phyloP scores from a whole-genome alignment of 305 asterid genomes.

The Solanum chacoense region DNA sequence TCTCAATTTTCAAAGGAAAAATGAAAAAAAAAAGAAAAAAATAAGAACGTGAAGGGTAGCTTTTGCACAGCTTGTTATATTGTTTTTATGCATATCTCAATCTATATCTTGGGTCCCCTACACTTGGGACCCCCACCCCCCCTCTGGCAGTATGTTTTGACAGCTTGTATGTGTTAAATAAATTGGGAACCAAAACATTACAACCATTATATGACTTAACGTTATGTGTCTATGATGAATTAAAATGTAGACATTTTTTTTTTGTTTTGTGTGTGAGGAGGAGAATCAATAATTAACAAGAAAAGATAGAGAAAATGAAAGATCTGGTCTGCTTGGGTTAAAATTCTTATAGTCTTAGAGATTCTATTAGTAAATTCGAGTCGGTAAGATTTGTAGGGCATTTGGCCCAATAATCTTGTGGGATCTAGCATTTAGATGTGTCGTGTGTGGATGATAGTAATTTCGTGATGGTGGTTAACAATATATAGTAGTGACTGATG shows the following conservation, averaged over 20 bases:
- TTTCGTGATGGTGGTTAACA: background rate
- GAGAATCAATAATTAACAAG: background rate
- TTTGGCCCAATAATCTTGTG: background rate
- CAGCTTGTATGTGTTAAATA: conserved; percentile 2
- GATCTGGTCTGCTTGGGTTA: background rate
- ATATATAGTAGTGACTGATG: background rate
- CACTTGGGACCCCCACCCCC: conserved; percentile 3
- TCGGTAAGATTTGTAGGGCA: background rate
- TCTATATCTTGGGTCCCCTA: conserved; percentile 24
- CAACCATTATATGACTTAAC: background rate
- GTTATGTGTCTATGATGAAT: background rate
- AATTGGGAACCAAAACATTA: conserved; percentile 7
- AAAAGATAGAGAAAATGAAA: background rate
- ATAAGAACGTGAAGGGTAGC: conserved; percentile 35
- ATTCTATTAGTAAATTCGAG: background rate
- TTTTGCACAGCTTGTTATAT: conserved; percentile 30
- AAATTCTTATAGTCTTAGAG: background rate
- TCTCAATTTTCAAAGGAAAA: conserved; percentile 1
- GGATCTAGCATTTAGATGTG: background rate
- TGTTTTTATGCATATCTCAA: conserved; percentile 31
- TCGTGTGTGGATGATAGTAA: background rate
- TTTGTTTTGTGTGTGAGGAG: background rate
- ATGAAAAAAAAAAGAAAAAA: background rate
- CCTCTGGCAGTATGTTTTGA: conserved; percentile 24
- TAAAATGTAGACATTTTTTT: background rate